Evolutionary conservation across 225 moss, liverwort and hornwort species (phyloP), one percentile per base, ranked within the genome.

Genomic region (Sphagnum tenellum): DNA sequence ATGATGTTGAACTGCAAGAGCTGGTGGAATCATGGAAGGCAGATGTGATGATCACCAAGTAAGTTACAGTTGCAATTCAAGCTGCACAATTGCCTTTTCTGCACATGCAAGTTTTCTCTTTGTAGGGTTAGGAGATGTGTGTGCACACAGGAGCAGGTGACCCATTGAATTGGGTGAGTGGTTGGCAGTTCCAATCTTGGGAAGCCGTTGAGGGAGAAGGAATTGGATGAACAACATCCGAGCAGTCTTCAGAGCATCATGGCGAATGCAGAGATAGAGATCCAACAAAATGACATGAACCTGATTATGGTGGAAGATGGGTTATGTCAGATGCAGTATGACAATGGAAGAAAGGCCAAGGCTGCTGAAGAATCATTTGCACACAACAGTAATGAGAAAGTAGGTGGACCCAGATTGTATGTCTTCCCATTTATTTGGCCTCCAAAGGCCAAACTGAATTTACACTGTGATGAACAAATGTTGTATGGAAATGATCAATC

Each of bases 301-400:
- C 49, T 80, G 45, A 68, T 76, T 59, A 67, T 72, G 45, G 58
- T 71, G 59, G 80, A 76, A 66, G 68, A 76, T 7, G 73, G 76
- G 62, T 9, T 71, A 8, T 68, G 76, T 59, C 65, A 76, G 63
- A 46, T 71, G 50, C 67, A 73, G 57, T 67, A 73, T 64, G 67
- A 80, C 63, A 64, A 73, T 9, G 80, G 76, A 49, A 67, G 29
- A 29, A 29, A 29, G 29, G 29, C 29, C 29, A 29, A 29, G 29
- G 29, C 29, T 29, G 29, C 29, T 29, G 29, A 29, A 29, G 29
- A 29, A 62, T 54, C 50, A 44, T 75, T 66, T 3, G 58, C 73
- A 44, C 70, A 68, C 45, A 76, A 61, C 11, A 47, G 67, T 68
- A 66, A 70, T 65, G 80, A 73, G 71, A 67, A 70, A 70, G 80